Evolutionary conservation across 768 basidiomycete genomes (phyloP), one percentile per base, ranked within the genome.

Genomic region (Jaapia argillacea): DNA sequence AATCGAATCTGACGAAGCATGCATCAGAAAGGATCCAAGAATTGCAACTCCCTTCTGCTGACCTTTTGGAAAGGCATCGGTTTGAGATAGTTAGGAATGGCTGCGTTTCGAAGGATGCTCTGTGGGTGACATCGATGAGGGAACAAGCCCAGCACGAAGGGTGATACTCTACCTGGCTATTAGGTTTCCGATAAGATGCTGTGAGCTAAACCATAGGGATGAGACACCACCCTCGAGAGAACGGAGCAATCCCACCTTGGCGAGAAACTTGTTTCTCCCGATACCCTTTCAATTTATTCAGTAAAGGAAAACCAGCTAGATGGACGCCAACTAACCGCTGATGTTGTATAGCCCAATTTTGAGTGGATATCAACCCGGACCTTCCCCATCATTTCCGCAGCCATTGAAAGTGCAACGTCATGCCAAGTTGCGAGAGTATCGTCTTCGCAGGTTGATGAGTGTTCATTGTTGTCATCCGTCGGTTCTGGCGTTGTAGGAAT

Each of bases 101-200:
- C 88, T 24, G 69, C 65, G 51, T 86, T 85, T 24, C 92, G 74
- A 39, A 99, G 66, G 20, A 97, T 80, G 38, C 78, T 92, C 88
- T 97, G 56, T 3, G 36, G 7, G 10, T 4, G 14, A 6, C 20
- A 46, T 38, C 49, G 47, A 42, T 43, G 25, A 38, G n/a, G n/a
- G n/a, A n/a, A n/a, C n/a, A n/a, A n/a, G n/a, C n/a, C n/a, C n/a
- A n/a, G n/a, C n/a, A n/a, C n/a, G n/a, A n/a, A n/a, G n/a, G n/a
- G 20, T 36, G 22, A 40, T 20, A 22, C 54, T 38, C n/a, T 51
- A 85, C 91, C 67, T 94, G 92, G 38, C 72, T 81, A 47, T 88
- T 82, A 0, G 85, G 88, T 57, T 99, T 99, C 65, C 81, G 82
- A 66, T 88, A 91, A 1, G 89, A 94, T 5, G 92, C 91, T 27